Conservation (phyloP, 1,284 basidiomycete species). For the Trichosporon sp. region DNA sequence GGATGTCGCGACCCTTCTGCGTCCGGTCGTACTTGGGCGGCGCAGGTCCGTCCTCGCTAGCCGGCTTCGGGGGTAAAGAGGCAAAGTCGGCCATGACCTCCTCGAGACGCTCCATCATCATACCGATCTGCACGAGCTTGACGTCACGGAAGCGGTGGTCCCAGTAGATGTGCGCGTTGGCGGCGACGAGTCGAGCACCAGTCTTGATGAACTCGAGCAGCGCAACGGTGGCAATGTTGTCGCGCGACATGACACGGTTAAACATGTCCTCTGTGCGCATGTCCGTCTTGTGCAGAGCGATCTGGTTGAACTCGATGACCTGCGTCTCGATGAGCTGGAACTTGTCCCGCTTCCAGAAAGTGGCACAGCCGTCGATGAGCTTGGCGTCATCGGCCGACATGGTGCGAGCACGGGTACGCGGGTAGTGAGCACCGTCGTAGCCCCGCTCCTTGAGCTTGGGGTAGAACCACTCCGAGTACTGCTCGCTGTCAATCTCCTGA, state of each 20-base stretch:
- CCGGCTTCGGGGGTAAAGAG: constrained; percentile 64
- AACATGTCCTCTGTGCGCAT: constrained; percentile 99
- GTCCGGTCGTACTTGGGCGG: constrained; percentile 49
- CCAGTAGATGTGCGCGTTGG: constrained; percentile 94
- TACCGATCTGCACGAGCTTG: constrained; percentile 92
- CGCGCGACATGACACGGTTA: constrained; percentile 94
- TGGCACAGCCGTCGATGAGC: constrained; percentile 94
- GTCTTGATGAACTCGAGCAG: constrained; percentile 84
- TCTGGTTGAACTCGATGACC: constrained; percentile 89
- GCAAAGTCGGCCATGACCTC: constrained; percentile 85
- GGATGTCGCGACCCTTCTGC: constrained; percentile 69
- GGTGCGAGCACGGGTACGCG: constrained; percentile 91
- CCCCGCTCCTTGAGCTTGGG: constrained; percentile 74
- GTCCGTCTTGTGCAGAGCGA: constrained; percentile 90
- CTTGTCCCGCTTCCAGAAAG: constrained; percentile 89
- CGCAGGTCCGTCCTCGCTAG: constrained; percentile 31
- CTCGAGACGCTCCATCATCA: constrained; percentile 90
- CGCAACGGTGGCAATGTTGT: constrained; percentile 88
- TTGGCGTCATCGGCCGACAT: constrained; percentile 87
- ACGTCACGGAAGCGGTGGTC: constrained; percentile 92
- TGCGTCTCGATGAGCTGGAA: constrained; percentile 93
- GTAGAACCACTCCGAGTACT: constrained; percentile 92
- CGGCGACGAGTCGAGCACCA: constrained; percentile 83
- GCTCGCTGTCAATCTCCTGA: constrained; percentile 85
- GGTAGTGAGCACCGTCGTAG: constrained; percentile 90